Conservation (phyloP, 768 basidiomycete genomes). For the Fistulinella prunicolor region DNA sequence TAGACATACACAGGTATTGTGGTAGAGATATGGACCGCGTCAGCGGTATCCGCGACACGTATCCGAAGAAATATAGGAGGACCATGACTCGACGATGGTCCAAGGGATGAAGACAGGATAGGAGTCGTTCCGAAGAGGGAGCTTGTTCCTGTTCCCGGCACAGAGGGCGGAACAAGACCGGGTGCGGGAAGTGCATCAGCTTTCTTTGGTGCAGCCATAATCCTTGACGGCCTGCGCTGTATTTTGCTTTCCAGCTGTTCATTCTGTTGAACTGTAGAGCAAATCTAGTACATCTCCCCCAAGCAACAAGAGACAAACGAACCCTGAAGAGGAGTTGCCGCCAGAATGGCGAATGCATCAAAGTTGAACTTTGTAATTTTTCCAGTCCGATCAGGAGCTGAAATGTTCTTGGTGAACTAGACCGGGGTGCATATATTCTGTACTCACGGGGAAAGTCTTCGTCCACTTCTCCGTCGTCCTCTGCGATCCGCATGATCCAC, state of each 20-base stretch:
- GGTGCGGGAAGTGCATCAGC: slow-evolving; percentile 41
- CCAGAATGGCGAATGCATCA: slow-evolving; percentile 84
- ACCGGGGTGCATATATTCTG: neutral
- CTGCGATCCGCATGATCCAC: slow-evolving; percentile 92
- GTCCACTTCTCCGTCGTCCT: slow-evolving; percentile 97
- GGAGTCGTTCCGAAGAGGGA: slow-evolving; percentile 49
- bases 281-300: neutral
- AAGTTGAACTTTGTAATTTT: slow-evolving; percentile 87
- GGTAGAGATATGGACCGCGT: slow-evolving; percentile 82
- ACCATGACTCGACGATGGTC: slow-evolving; percentile 68
- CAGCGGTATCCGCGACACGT: slow-evolving; percentile 74
- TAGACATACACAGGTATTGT: slow-evolving; percentile 88
- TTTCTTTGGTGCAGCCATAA: slow-evolving; percentile 61
- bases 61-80: slow-evolving; percentile 84
- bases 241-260: slow-evolving; percentile 75
- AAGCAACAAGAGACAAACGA: slow-evolving; percentile 17
- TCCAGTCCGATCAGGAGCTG: slow-evolving; percentile 89
- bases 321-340: slow-evolving; percentile 72
- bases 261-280: slow-evolving; percentile 67
- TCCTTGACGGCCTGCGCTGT: slow-evolving; percentile 69
- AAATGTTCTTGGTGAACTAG: neutral
- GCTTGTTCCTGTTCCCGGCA: slow-evolving; percentile 41
- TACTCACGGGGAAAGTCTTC: slow-evolving; percentile 95
- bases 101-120: slow-evolving; percentile 62
- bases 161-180: slow-evolving; percentile 39